Conservation (phyloP, 179 eudicot genomes). For the Carnegiea gigantea region DNA sequence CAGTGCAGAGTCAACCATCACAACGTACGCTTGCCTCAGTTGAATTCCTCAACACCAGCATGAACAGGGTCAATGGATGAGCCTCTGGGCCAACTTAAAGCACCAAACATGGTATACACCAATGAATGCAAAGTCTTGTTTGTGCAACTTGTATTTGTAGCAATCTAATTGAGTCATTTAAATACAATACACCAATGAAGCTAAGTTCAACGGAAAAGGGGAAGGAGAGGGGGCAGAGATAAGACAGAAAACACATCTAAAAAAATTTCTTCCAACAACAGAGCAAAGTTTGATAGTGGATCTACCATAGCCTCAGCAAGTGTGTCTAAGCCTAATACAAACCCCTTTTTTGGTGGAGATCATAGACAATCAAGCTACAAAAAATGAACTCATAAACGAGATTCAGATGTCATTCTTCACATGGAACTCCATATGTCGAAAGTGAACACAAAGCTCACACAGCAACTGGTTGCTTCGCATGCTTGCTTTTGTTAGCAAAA, state of each 20-base stretch:
- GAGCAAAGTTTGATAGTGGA: neutral
- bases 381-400: constrained; percentile 11
- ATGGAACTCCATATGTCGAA: neutral
- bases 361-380: constrained; percentile 28
- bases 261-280: neutral
- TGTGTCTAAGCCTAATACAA: neutral
- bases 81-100: too few species aligned
- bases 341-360: neutral
- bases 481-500: constrained; percentile 37
- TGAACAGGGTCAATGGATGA: too few species aligned
- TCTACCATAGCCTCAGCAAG: constrained; percentile 7
- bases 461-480: constrained; percentile 32
- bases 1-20: too few species aligned
- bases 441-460: constrained; percentile 27
- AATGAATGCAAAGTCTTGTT: too few species aligned
- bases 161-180: too few species aligned
- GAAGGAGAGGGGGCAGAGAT: too few species aligned
- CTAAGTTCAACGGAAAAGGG: too few species aligned
- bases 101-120: too few species aligned
- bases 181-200: neutral
- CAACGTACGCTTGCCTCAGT: too few species aligned
- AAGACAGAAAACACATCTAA: neutral
- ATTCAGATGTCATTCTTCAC: constrained; percentile 1
- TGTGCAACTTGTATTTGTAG: too few species aligned
- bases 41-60: too few species aligned